These are phyloP conservation scores for Fusarium ambrosium DNA, from an alignment of 2,329 filamentous ascomycete genomes.

Conservation along the genomic window DNA sequence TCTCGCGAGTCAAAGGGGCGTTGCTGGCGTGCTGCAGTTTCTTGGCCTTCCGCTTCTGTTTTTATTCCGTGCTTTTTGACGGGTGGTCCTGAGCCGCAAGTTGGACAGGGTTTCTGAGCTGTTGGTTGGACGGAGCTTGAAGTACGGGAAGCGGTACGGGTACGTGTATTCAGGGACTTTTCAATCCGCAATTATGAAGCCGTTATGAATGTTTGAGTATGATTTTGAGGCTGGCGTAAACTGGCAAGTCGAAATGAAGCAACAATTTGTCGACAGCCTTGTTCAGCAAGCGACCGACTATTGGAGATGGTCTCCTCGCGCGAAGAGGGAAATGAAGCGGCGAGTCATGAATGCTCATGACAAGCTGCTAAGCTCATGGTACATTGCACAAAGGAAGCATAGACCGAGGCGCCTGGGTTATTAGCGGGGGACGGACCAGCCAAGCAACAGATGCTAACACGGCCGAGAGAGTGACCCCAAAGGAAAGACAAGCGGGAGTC, in stretches of 20 bases:
- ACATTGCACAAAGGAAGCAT: conserved; percentile 28
- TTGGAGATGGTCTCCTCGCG: conserved; percentile 30
- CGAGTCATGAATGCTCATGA: conserved; percentile 40
- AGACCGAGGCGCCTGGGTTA: conserved; percentile 19
- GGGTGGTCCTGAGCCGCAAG: conserved; percentile 15
- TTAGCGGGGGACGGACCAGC: conserved; percentile 34
- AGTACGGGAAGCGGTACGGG: neutral
- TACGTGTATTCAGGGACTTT: conserved; percentile 6
- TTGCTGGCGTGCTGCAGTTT: conserved; percentile 6
- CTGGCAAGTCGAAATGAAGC: neutral
- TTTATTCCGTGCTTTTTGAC: neutral
- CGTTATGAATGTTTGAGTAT: neutral
- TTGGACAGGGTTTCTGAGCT: neutral
- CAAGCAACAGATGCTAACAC: conserved; percentile 33
- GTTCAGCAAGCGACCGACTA: conserved; percentile 21
- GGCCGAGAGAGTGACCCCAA: conserved; percentile 7
- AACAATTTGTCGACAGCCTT: conserved; percentile 23
- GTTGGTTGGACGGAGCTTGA: conserved; percentile 8
- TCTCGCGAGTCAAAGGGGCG: conserved; percentile 25
- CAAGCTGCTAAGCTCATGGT: conserved; percentile 30
- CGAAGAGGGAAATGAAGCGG: conserved; percentile 38
- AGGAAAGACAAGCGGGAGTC: neutral
- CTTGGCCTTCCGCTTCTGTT: conserved; percentile 8
- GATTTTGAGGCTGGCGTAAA: neutral
- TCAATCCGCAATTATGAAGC: conserved; percentile 12